These are phyloP conservation scores for Mycothermus thermophilus DNA, from an alignment of 495 filamentous ascomycete species.

Conservation along the genomic window DNA sequence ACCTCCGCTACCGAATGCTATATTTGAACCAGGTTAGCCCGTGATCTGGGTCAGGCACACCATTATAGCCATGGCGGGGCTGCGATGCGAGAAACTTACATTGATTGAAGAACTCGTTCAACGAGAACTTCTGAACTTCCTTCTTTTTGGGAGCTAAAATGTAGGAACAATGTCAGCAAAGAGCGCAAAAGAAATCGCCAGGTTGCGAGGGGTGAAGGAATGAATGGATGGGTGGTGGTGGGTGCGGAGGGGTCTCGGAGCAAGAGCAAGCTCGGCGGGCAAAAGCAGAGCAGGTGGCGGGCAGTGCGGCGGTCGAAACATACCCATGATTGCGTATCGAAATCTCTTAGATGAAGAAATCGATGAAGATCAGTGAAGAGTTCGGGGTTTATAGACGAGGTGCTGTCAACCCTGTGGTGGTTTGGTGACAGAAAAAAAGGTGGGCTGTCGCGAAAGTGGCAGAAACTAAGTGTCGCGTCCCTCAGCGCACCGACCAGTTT, in stretches of 20 bases:
- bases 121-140: conserved; percentile 77
- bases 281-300: no score
- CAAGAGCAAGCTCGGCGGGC: no score
- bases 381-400: not conserved
- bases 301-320: conserved; percentile 35
- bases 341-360: no score
- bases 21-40: no score
- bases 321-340: conserved; percentile 89
- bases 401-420: not conserved
- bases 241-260: no score
- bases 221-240: no score
- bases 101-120: conserved; percentile 81
- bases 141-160: conserved; percentile 81
- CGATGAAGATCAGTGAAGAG: no score
- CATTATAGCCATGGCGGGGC: no score
- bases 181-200: no score
- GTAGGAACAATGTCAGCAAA: no score
- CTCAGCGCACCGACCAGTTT: conserved; percentile 1
- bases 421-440: conserved; percentile 2
- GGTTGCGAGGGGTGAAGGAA: no score
- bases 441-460: not conserved
- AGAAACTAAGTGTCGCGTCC: conserved; percentile 4
- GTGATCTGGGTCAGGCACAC: no score
- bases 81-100: conserved; percentile 43
- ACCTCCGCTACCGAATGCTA: conserved; percentile 63